Evolutionary conservation across 345 rosid species (phyloP).

Genomic region (Ceriops tagal): DNA sequence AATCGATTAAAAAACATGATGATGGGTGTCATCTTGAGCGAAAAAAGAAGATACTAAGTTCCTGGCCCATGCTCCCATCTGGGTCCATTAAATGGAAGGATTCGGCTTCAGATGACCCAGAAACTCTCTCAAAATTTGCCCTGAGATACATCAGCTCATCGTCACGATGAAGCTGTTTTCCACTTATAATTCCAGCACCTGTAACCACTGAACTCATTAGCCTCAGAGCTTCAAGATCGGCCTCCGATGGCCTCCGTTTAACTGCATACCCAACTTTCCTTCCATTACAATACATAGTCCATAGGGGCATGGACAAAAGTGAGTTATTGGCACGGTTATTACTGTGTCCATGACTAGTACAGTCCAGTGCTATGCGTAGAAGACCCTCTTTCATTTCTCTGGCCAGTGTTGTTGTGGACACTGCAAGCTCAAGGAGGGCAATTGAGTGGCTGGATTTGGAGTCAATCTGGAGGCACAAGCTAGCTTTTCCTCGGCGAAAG

Average conservation of each 20-base stretch:
- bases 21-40: conserved; percentile 26
- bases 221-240: conserved; percentile 45
- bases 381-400: conserved; percentile 63
- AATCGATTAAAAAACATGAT: background rate
- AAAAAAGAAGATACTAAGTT: conserved; percentile 63
- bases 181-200: conserved; percentile 58
- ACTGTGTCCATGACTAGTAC: background rate
- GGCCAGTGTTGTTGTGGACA: conserved; percentile 53
- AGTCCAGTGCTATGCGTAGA: conserved; percentile 58
- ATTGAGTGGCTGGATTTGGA: conserved; percentile 37
- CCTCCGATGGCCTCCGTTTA: conserved; percentile 39
- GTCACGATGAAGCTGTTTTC: conserved; percentile 32
- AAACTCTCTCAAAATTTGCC: conserved; percentile 51
- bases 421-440: conserved; percentile 53
- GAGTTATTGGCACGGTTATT: background rate
- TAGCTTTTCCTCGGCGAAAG: conserved; percentile 53
- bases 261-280: conserved; percentile 65
- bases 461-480: conserved; percentile 54
- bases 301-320: conserved; percentile 37
- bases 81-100: conserved; percentile 77
- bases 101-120: conserved; percentile 48
- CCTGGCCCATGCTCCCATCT: conserved; percentile 62
- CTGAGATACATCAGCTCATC: conserved; percentile 64
- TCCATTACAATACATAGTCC: conserved; percentile 72
- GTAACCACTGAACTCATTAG: conserved; percentile 45